These are phyloP conservation scores for Pseudogymnoascus sp. DNA, from an alignment of 2,329 filamentous ascomycete genomes.

Conservation along the genomic window DNA sequence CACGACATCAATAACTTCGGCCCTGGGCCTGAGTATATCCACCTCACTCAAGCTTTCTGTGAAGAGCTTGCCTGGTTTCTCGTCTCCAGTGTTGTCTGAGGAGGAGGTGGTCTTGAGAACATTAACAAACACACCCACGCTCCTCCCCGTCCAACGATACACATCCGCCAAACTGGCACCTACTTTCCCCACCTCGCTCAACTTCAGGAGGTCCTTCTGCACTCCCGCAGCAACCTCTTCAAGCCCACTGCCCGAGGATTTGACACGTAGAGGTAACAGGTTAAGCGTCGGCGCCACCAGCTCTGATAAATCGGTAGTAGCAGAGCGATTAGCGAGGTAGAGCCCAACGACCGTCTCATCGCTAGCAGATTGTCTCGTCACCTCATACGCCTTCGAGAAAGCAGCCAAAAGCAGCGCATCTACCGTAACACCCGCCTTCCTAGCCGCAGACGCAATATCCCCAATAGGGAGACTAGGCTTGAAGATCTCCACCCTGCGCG, in stretches of 20 bases:
- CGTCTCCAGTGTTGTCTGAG: neutral
- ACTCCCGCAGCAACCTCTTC: conserved; percentile 49
- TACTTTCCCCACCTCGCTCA: conserved; percentile 48
- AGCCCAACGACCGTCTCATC: conserved; percentile 59
- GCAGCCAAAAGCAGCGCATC: conserved; percentile 71
- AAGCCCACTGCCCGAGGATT: conserved; percentile 29
- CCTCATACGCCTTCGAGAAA: conserved; percentile 43
- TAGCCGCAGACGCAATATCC: conserved; percentile 35
- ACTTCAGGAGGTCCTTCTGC: conserved; percentile 57
- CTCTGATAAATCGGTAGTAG: conserved; percentile 41
- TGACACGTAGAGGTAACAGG: conserved; percentile 63
- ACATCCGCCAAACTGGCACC: conserved; percentile 63
- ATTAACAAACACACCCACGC: conserved; percentile 69
- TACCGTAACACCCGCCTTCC: conserved; percentile 50
- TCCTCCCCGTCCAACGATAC: conserved; percentile 63
- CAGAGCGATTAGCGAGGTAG: conserved; percentile 71
- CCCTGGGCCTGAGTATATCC: neutral
- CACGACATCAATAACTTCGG: neutral
- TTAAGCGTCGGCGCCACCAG: conserved; percentile 66
- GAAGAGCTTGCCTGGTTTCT: neutral
- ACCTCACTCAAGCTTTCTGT: neutral
- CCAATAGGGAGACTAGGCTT: conserved; percentile 34
- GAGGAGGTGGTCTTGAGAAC: conserved; percentile 46
- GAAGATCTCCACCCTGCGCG: conserved; percentile 32
- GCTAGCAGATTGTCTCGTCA: conserved; percentile 9